A percentile compares a stretch with the other conserved stretches of the same genome.
phyloP scores from a whole-genome alignment of 768 basidiomycete species.

The Crassisporium funariophilum region DNA sequence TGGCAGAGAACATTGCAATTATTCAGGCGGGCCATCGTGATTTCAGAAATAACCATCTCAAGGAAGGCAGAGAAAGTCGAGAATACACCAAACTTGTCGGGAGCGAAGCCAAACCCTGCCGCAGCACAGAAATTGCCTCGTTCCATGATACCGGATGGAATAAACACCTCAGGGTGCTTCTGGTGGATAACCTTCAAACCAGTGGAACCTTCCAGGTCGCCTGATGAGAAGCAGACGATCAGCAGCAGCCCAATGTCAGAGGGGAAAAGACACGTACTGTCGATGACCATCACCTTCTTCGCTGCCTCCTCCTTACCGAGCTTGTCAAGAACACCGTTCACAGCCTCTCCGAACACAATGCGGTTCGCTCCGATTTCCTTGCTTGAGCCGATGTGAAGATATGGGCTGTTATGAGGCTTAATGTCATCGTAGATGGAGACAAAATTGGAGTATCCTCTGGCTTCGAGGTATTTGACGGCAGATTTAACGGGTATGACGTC shows the following conservation, averaged over 20 bases:
- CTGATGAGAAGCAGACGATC: conserved; percentile 31
- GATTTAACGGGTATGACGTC: conserved; percentile 84
- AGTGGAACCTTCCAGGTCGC: conserved; percentile 87
- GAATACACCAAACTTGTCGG: conserved; percentile 84
- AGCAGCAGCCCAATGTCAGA: conserved; percentile 8
- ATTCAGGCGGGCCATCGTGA: conserved; percentile 93
- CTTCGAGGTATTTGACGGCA: conserved; percentile 72
- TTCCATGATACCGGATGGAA: conserved; percentile 87
- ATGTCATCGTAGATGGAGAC: conserved; percentile 62
- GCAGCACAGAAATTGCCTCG: conserved; percentile 83
- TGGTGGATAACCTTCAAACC: conserved; percentile 87
- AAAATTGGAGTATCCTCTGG: conserved; percentile 59
- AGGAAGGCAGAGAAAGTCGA: conserved; percentile 91
- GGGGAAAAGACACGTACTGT: conserved; percentile 52
- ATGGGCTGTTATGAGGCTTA: conserved; percentile 56
- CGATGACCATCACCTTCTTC: conserved; percentile 84
- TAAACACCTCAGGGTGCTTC: conserved; percentile 87
- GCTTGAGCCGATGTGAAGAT: conserved; percentile 68
- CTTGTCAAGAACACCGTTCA: conserved; percentile 74
- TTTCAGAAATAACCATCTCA: conserved; percentile 87
- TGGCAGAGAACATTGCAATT: conserved; percentile 86
- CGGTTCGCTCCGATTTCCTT: conserved; percentile 81
- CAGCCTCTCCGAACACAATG: conserved; percentile 84
- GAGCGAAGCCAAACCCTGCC: conserved; percentile 84
- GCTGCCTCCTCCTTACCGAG: conserved; percentile 76